Evolutionary conservation across 345 rosid genomes (phyloP).

Genomic region (Camelina hispida): DNA sequence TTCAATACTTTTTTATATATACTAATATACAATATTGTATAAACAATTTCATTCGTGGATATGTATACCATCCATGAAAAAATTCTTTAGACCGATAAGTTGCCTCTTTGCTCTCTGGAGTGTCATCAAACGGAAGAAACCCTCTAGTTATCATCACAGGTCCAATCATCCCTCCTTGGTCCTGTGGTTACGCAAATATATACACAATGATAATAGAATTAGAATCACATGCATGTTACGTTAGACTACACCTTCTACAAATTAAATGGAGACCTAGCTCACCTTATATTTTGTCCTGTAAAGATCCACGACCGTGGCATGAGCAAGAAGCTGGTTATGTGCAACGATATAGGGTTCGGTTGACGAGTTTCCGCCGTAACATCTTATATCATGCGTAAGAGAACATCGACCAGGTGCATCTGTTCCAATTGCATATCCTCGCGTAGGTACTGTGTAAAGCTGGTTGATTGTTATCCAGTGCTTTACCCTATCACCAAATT

Average conservation of each 20-base stretch:
- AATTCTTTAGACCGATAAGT: conserved; percentile 29
- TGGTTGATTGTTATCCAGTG: conserved; percentile 57
- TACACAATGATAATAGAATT: not conserved
- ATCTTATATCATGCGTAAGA: not conserved
- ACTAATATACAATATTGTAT: not conserved
- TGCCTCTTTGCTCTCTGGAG: not conserved
- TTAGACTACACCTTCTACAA: not conserved
- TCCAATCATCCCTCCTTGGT: conserved; percentile 36
- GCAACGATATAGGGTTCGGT: conserved; percentile 40
- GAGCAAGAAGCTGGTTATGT: conserved; percentile 43
- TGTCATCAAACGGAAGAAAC: conserved; percentile 33
- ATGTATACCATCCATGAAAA: conserved; percentile 37
- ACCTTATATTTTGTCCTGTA: conserved; percentile 37
- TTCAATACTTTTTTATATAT: not conserved
- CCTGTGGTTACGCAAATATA: not conserved
- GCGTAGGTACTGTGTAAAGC: conserved; percentile 32
- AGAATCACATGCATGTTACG: not conserved
- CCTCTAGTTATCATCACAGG: conserved; percentile 45
- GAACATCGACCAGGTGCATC: conserved; percentile 58
- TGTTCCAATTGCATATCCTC: conserved; percentile 42
- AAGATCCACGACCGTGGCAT: conserved; percentile 30
- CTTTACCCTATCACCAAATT: conserved; percentile 53
- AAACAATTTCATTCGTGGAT: not conserved
- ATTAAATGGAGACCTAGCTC: not conserved
- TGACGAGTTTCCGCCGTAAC: conserved; percentile 41